A percentile compares a stretch with the other conserved stretches of the same genome.
These are phyloP conservation scores for Blastobotrys apis DNA, from an alignment of 1,139 yeast species.

Conservation along the genomic window DNA sequence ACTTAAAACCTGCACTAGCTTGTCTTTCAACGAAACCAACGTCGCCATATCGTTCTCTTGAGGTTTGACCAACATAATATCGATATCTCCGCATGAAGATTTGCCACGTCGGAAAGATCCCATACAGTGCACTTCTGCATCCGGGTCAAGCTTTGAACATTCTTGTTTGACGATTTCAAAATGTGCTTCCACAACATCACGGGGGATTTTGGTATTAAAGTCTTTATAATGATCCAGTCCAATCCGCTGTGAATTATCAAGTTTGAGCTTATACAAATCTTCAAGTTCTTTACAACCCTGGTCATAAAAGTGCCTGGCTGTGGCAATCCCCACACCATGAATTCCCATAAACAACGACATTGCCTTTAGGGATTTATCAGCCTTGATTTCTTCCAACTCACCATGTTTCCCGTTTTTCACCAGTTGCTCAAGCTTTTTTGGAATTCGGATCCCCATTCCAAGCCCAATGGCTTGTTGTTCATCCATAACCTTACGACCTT, in stretches of 20 bases:
- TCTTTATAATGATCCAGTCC: slow-evolving; percentile 53
- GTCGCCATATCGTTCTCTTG: slow-evolving; percentile 24
- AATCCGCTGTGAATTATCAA: slow-evolving; percentile 40
- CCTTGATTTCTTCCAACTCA: not conserved
- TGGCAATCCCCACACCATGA: slow-evolving; percentile 50
- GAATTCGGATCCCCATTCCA: slow-evolving; percentile 1
- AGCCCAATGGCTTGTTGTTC: not conserved
- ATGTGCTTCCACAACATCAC: slow-evolving; percentile 47
- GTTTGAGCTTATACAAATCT: slow-evolving; percentile 39
- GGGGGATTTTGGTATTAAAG: slow-evolving; percentile 45
- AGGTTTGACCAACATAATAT: slow-evolving; percentile 46
- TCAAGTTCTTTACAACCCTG: slow-evolving; percentile 42
- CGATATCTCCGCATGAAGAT: slow-evolving; percentile 53
- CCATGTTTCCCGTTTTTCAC: slow-evolving; percentile 1
- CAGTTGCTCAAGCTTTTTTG: slow-evolving; percentile 2
- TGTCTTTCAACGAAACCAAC: slow-evolving; percentile 32
- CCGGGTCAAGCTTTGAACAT: slow-evolving; percentile 39
- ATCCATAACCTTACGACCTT: not conserved
- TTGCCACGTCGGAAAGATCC: slow-evolving; percentile 58
- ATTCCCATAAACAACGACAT: slow-evolving; percentile 42
- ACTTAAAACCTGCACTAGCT: slow-evolving; percentile 32
- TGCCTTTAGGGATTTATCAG: not conserved
- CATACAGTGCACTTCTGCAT: slow-evolving; percentile 41
- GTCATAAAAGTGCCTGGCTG: slow-evolving; percentile 44
- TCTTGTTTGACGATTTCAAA: slow-evolving; percentile 36